Evolutionary conservation across 169 alveolate species (phyloP).

Genomic region (Plasmodium yoelii): DNA sequence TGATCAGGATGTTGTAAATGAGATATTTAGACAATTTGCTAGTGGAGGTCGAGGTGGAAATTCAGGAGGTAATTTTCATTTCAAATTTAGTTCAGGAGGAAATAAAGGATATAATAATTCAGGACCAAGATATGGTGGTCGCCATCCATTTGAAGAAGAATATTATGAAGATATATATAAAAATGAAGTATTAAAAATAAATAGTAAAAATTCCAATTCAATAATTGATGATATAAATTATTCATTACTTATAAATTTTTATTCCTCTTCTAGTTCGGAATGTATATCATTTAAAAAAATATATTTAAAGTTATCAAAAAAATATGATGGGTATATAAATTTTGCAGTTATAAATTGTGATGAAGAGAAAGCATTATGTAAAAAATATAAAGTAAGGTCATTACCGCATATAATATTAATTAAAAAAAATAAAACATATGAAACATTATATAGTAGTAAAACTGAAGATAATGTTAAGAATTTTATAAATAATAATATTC

Average conservation of each 20-base stretch:
- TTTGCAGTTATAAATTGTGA: constrained; percentile 81
- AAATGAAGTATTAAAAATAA: constrained; percentile 80
- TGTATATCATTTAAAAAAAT: constrained; percentile 78
- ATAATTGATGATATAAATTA: constrained; percentile 71
- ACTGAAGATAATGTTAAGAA: constrained; percentile 60
- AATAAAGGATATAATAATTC: constrained; percentile 80
- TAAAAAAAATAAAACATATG: constrained; percentile 56
- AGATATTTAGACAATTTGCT: constrained; percentile 85
- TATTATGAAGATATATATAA: constrained; percentile 75
- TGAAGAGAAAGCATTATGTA: constrained; percentile 75
- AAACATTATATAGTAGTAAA: constrained; percentile 66
- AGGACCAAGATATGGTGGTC: constrained; percentile 26
- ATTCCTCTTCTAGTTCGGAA: constrained; percentile 85
- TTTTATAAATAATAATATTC: constrained; percentile 69
- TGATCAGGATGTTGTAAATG: constrained; percentile 87
- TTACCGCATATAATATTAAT: constrained; percentile 82
- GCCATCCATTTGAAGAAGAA: constrained; percentile 36
- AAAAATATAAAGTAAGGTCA: constrained; percentile 45
- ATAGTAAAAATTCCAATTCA: constrained; percentile 33
- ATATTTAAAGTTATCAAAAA: constrained; percentile 78
- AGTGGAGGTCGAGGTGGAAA: constrained; percentile 74
- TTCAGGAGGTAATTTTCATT: constrained; percentile 64
- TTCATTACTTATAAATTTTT: constrained; percentile 81
- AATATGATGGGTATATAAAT: constrained; percentile 82
- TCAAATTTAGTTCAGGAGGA: constrained; percentile 63